These are phyloP conservation scores for Lachnellula cervina DNA, from an alignment of 2,329 filamentous ascomycete species.

Conservation along the genomic window DNA sequence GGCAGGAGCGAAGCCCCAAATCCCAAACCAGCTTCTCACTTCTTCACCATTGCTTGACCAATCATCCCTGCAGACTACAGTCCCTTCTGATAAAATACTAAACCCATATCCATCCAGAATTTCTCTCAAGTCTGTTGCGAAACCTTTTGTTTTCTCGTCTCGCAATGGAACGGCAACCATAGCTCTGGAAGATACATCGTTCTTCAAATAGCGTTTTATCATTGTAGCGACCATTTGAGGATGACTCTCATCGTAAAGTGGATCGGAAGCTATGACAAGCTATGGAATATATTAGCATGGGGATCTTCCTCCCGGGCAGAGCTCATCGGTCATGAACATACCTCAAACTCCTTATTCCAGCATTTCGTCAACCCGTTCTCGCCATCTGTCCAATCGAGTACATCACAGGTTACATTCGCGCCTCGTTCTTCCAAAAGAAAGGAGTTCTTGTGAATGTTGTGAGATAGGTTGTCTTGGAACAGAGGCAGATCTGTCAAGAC, in stretches of 20 bases:
- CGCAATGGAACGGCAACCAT: slow-evolving; percentile 79
- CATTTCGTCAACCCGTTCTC: slow-evolving; percentile 35
- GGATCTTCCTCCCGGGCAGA: not conserved
- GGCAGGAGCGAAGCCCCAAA: not conserved
- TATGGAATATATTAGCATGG: slow-evolving; percentile 34
- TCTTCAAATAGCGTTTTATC: slow-evolving; percentile 62
- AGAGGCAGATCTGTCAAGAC: slow-evolving; percentile 70
- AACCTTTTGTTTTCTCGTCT: slow-evolving; percentile 57
- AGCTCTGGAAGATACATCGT: slow-evolving; percentile 53
- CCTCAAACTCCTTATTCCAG: slow-evolving; percentile 31
- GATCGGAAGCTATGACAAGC: slow-evolving; percentile 76
- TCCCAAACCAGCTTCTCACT: slow-evolving; percentile 8
- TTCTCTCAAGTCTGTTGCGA: slow-evolving; percentile 58
- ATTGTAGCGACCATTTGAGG: slow-evolving; percentile 61
- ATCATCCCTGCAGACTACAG: slow-evolving; percentile 66
- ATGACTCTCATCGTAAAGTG: slow-evolving; percentile 79
- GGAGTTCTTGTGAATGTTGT: slow-evolving; percentile 35
- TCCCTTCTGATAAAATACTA: slow-evolving; percentile 53
- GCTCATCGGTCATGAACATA: not conserved
- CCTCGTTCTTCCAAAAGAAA: slow-evolving; percentile 49
- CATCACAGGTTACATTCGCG: slow-evolving; percentile 55
- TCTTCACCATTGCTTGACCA: slow-evolving; percentile 53
- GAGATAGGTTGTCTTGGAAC: slow-evolving; percentile 52
- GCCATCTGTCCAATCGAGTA: slow-evolving; percentile 47
- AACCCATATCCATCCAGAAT: slow-evolving; percentile 53